Evolutionary conservation across 257 asterid genomes (phyloP).

Genomic region (Mitragyna speciosa): DNA sequence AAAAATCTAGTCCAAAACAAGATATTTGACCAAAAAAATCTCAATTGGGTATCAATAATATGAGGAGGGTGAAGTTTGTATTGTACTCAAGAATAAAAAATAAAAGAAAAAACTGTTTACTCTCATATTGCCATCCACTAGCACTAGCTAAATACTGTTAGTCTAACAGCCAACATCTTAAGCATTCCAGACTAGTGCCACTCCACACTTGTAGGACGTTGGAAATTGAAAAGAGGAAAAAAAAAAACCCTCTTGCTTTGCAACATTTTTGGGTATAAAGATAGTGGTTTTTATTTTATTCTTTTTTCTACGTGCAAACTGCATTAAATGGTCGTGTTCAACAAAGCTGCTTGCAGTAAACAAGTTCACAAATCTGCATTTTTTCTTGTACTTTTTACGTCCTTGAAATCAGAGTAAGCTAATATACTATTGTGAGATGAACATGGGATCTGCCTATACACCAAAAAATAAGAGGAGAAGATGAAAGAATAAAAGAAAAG

Average conservation of each 20-base stretch:
- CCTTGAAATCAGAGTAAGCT: conserved; percentile 9
- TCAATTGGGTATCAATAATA: neutral
- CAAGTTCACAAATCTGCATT: neutral
- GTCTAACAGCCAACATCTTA: neutral
- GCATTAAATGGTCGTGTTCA: neutral
- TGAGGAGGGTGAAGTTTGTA: neutral
- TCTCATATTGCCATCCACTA: neutral
- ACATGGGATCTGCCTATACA: conserved; percentile 14
- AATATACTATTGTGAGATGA: neutral
- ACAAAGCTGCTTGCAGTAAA: neutral
- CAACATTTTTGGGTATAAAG: neutral
- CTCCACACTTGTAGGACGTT: neutral
- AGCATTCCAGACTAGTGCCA: neutral
- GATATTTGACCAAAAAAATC: too few species aligned
- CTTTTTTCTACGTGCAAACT: neutral
- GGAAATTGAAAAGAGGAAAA: neutral
- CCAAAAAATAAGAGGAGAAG: neutral
- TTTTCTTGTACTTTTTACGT: neutral
- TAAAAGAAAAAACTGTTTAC: neutral
- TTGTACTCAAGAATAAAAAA: neutral
- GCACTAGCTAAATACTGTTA: neutral
- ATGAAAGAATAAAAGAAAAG: neutral
- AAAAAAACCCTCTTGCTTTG: neutral
- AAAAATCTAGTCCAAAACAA: neutral
- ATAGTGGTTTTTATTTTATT: too few species aligned